phyloP scores from a whole-genome alignment of 192 early-diverging fungal species.

The Backusella sp. region DNA sequence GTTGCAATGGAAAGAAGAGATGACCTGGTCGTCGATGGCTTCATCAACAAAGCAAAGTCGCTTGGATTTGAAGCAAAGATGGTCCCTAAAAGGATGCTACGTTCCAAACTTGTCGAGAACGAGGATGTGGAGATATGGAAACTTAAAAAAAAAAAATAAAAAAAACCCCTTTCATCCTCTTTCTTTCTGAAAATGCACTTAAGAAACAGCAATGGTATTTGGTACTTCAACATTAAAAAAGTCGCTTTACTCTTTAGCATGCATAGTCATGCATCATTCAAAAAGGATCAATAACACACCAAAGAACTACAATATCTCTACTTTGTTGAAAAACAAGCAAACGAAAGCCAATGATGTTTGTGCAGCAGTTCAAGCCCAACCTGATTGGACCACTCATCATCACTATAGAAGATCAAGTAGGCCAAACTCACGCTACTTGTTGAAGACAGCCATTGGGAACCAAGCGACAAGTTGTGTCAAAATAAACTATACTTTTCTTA shows the following conservation, averaged over 20 bases:
- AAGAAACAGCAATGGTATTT: background rate
- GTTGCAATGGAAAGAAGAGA: conserved; percentile 36
- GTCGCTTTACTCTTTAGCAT: background rate
- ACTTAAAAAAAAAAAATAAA: conserved; percentile 19
- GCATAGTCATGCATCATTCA: background rate
- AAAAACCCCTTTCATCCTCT: background rate
- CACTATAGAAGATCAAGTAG: background rate
- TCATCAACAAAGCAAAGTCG: conserved; percentile 24
- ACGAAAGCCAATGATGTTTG: background rate
- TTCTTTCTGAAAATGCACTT: background rate
- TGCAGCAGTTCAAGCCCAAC: background rate
- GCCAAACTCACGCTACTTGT: background rate
- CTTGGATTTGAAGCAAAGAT: conserved; percentile 27
- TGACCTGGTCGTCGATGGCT: conserved; percentile 28
- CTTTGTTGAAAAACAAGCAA: background rate
- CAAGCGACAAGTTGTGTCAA: background rate
- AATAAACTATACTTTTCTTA: background rate
- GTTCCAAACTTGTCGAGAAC: conserved; percentile 4
- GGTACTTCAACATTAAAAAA: background rate
- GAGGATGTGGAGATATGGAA: conserved; percentile 37
- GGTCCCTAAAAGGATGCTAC: conserved; percentile 19
- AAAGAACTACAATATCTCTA: too few species aligned
- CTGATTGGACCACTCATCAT: background rate
- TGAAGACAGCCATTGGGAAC: background rate
- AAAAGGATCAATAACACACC: background rate